Conservation (phyloP, 2,329 filamentous ascomycete genomes). For the Aspergillus pseudoglaucus region DNA sequence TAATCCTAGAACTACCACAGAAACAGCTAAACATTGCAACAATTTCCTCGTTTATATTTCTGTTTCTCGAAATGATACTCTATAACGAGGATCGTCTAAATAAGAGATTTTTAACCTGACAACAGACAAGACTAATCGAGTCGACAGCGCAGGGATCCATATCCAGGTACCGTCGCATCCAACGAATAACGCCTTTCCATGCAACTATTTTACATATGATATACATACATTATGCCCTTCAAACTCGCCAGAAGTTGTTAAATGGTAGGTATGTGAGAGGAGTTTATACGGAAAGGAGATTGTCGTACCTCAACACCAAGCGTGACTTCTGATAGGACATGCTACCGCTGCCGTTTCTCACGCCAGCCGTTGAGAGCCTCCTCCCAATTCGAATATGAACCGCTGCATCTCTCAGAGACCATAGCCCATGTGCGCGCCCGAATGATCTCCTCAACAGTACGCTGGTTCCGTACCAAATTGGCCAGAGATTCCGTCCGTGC, state of each 20-base stretch:
- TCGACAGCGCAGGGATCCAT: no score
- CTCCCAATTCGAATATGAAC: conserved; percentile 55
- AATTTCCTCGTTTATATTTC: no score
- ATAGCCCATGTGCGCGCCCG: conserved; percentile 74
- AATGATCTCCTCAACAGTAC: conserved; percentile 69
- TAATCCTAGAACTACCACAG: no score
- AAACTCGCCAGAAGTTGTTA: not conserved
- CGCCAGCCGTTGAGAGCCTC: conserved; percentile 60
- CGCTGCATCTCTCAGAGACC: conserved; percentile 67
- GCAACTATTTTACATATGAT: conserved; percentile 2
- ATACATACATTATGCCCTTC: conserved; percentile 1
- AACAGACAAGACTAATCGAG: no score
- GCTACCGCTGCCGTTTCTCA: conserved; percentile 25
- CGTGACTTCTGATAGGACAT: not conserved
- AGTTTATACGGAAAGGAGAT: not conserved
- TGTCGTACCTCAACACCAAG: not conserved
- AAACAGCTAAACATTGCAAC: no score
- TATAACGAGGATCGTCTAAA: no score
- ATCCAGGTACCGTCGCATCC: not conserved
- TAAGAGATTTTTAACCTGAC: no score
- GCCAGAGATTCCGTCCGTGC: conserved; percentile 74
- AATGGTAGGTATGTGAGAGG: not conserved
- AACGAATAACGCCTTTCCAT: conserved; percentile 1
- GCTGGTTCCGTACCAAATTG: conserved; percentile 61
- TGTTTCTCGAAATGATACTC: no score